Conservation (phyloP, 78 protist species). For the Dictyostelium firmibasis region DNA sequence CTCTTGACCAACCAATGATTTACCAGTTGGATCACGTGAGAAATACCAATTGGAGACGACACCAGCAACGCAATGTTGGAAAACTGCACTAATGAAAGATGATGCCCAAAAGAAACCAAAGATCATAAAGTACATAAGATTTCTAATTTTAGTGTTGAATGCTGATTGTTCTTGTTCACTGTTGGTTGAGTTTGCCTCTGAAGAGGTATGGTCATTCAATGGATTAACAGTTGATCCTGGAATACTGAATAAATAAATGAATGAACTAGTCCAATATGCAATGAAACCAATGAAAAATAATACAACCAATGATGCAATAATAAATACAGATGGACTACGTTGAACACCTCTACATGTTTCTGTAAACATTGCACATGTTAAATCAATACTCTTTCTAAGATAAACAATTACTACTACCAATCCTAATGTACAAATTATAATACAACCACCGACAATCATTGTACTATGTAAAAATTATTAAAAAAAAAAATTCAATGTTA, state of each 20-base stretch:
- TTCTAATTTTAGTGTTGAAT: conserved; percentile 69
- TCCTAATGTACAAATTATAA: conserved; percentile 5
- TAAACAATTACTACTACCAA: conserved; percentile 36
- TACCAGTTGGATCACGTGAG: conserved; percentile 38
- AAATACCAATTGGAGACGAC: conserved; percentile 81
- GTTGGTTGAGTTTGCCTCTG: not conserved
- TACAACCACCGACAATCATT: conserved; percentile 48
- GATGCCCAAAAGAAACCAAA: conserved; percentile 81
- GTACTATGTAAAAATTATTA: not conserved
- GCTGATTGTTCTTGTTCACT: not conserved
- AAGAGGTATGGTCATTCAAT: not conserved
- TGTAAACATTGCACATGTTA: conserved; percentile 80
- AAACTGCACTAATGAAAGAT: conserved; percentile 44
- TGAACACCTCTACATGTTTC: conserved; percentile 78
- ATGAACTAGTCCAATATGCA: conserved; percentile 75
- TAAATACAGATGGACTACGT: conserved; percentile 58
- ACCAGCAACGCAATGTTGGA: conserved; percentile 84
- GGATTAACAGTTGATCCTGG: conserved; percentile 55
- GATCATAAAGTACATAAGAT: conserved; percentile 73
- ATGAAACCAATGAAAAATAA: conserved; percentile 59
- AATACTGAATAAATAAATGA: conserved; percentile 70
- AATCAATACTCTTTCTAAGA: conserved; percentile 48
- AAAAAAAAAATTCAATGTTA: too few species aligned
- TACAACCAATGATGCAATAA: conserved; percentile 8
- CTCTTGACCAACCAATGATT: conserved; percentile 8